Base-by-base conservation (phyloP, 2,329 filamentous ascomycete genomes). In the Aspergillus terreus region DNA sequence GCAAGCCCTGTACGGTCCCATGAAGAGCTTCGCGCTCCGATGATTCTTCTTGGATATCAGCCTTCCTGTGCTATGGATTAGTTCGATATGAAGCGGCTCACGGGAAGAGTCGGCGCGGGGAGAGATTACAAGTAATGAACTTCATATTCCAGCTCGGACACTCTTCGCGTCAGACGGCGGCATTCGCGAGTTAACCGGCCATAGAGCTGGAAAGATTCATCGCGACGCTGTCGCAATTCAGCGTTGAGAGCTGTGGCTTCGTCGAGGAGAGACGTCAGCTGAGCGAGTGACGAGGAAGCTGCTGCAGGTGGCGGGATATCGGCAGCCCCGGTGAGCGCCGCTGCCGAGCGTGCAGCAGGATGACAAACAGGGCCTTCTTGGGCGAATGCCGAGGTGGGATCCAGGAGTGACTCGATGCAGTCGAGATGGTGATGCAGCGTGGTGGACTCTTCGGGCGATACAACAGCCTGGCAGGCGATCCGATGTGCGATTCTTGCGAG, bases 91-190 rank as follows among this genome's bases (percentile, higher is more conserved):
- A 23, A 25, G 19, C 27, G 38, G 43, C 42, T 21, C 1, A 15
- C 7, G 4, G 27, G 14, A 19, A 6, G 15, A 21, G 11, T 9
- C 25, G 6, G 12, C n/a, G 21, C 9, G 41, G 21, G 21, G 30
- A n/a, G 11, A 15, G 10, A 23, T 59, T 67, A 85, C 80, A 87
- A 72, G 55, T 84, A 77, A 38, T 74, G 63, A 41, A 87, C 73
- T 41, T 82, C 78, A 35, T 76, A 76, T 60, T 87, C 82, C 12
- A 87, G 74, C 52, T 81, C 79, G 21, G 82, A 73, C 51, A 87
- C 82, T 47, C 79, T 79, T 56, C 82, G 74, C 40, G 80, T 78
- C 46, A 84, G 77, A 35, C 74, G 75, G 63, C 85, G 79, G 51
- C 81, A 78, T 54, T 82, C 78, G 40, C 77, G 77, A 47, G 83